Base-by-base conservation (phyloP, 2,329 filamentous ascomycete species). In the Hymenotorrendiella dingleyae region DNA sequence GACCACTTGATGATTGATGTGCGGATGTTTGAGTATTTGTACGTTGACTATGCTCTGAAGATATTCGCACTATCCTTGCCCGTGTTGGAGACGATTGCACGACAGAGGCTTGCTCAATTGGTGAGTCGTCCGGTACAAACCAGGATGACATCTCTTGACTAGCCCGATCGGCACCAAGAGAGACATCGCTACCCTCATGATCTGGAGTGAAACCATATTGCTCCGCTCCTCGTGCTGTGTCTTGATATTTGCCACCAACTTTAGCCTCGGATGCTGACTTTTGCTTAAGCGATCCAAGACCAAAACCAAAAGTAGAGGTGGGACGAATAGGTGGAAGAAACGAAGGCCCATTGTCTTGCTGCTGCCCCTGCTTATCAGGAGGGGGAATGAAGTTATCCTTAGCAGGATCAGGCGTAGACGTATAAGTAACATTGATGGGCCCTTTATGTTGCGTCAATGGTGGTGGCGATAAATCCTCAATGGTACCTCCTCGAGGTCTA, bases 241-340 rank as follows among this genome's bases (percentile, higher is more conserved):
- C 27, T 11, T 21, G 27, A 6, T 40, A 55, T 14, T 54, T 52
- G 19, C 57, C 55, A 28, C 45, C 39, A 9, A 57, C 53, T 43
- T 54, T 49, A 19, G 56, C 43, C 35, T 57, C 55, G 40, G 53
- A 53, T 43, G 48, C 47, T 40, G 54, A 50, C 48, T 59, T 49
- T 47, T 56, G 40, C 48, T 57, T 47, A n/a, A n/a, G n/a, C 40
- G 59, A 45, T 43, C 55, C 49, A 55, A 64, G 56, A 44, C 57
- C 46, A n/a, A 69, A 54, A 30, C 71, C 72, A 58, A 82, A 76
- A 3, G 73, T 75, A 12, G 78, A 80, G 11, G 68, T 70, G 23
- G 75, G 68, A 34, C 75, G 69, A 45, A 82, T 78, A 1, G 74
- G 75, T 3, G 78, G 78, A 27, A 82, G 59, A 48, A 81, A 81